A percentile compares a stretch with the other conserved stretches of the same genome.
Conservation (phyloP, 495 filamentous ascomycete genomes). For the Hypoxylon perforatum region DNA sequence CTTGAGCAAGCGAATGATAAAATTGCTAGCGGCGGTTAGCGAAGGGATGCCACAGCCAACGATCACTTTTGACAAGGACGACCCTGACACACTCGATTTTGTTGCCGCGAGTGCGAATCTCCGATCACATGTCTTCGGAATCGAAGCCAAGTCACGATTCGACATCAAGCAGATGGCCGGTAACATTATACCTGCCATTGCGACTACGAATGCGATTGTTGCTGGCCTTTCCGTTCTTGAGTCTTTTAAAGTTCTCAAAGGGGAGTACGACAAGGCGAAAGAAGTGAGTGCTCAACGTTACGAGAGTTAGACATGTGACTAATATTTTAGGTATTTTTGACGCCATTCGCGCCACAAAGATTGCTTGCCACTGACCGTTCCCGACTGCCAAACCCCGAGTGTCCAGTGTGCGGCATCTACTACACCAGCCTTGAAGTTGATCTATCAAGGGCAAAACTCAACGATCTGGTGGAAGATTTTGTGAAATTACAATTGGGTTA, state of each 20-base stretch:
- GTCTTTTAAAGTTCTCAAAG: slow-evolving; percentile 87
- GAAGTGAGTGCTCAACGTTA: slow-evolving; percentile 53
- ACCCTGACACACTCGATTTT: slow-evolving; percentile 94
- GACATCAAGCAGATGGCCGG: slow-evolving; percentile 99
- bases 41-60: slow-evolving; percentile 66
- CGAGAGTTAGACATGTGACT: slow-evolving; percentile 30
- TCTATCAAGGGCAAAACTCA: slow-evolving; percentile 77
- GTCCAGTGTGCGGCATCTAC: slow-evolving; percentile 82
- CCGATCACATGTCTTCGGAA: slow-evolving; percentile 84
- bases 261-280: slow-evolving; percentile 72
- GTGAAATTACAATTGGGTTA: slow-evolving; percentile 79
- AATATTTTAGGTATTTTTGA: slow-evolving; percentile 75
- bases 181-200: slow-evolving; percentile 98
- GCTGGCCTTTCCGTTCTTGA: slow-evolving; percentile 93
- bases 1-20: slow-evolving; percentile 75
- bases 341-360: slow-evolving; percentile 79
- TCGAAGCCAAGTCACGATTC: slow-evolving; percentile 89
- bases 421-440: slow-evolving; percentile 75
- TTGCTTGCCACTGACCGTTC: slow-evolving; percentile 78
- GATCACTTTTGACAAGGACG: slow-evolving; percentile 95
- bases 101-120: slow-evolving; percentile 91
- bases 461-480: slow-evolving; percentile 81
- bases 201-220: slow-evolving; percentile 97
- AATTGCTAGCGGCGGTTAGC: slow-evolving; percentile 62
- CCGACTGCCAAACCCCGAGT: slow-evolving; percentile 79